A percentile compares a stretch with the other conserved stretches of the same genome.
Evolutionary conservation across 2,329 filamentous ascomycete genomes (phyloP).

Genomic region (Fusarium tanahbumbuense): DNA sequence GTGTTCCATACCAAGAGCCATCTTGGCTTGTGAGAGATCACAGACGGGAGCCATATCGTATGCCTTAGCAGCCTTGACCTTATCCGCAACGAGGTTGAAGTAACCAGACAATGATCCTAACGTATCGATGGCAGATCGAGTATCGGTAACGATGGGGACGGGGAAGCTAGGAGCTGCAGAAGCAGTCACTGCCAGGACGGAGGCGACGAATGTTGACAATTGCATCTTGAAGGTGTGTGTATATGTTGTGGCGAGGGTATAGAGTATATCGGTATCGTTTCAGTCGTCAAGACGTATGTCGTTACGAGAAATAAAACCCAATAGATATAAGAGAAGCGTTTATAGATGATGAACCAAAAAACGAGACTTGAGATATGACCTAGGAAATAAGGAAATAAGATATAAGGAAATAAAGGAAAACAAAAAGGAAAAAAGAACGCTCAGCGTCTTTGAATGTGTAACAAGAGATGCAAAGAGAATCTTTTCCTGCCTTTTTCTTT

Average conservation of each 20-base stretch:
- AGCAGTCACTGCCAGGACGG: slow-evolving; percentile 59
- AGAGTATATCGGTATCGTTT: slow-evolving; percentile 23
- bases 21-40: slow-evolving; percentile 63
- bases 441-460: slow-evolving; percentile 36
- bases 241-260: slow-evolving; percentile 5
- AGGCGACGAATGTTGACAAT: slow-evolving; percentile 59
- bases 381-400: slow-evolving; percentile 44
- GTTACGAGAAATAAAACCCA: slow-evolving; percentile 32
- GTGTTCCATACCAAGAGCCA: slow-evolving; percentile 62
- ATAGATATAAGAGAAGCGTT: slow-evolving; percentile 18
- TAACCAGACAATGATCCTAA: slow-evolving; percentile 66
- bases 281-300: slow-evolving; percentile 27
- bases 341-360: slow-evolving; percentile 22
- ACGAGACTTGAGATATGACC: slow-evolving; percentile 23
- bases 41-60: slow-evolving; percentile 60
- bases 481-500: slow-evolving; percentile 36
- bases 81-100: slow-evolving; percentile 69
- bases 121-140: slow-evolving; percentile 53
- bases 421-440: slow-evolving; percentile 32
- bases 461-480: slow-evolving; percentile 37
- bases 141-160: slow-evolving; percentile 51
- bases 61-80: slow-evolving; percentile 61
- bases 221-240: slow-evolving; percentile 59
- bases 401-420: slow-evolving; percentile 35
- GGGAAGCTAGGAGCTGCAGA: slow-evolving; percentile 60